Conservation (phyloP, 2,329 filamentous ascomycete species). For the Pseudohalonectria lignicola region DNA sequence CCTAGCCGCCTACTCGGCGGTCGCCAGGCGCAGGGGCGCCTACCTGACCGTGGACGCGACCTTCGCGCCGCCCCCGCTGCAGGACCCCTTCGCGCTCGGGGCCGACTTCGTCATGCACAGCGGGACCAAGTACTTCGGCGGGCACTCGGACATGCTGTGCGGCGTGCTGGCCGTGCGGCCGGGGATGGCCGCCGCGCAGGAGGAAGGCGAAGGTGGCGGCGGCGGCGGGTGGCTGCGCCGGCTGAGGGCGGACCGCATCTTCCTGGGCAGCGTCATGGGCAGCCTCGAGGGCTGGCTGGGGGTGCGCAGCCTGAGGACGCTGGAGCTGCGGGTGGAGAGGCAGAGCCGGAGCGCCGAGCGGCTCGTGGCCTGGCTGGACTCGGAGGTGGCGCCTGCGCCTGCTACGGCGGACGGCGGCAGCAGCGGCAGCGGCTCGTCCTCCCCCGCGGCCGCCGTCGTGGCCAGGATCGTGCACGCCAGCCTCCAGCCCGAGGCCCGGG, state of each 20-base stretch:
- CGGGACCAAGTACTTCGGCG: slow-evolving; percentile 93
- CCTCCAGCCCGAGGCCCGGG: slow-evolving; percentile 54
- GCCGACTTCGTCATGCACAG: slow-evolving; percentile 86
- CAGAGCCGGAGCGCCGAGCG: slow-evolving; percentile 61
- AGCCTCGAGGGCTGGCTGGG: slow-evolving; percentile 89
- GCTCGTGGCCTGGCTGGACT: slow-evolving; percentile 63
- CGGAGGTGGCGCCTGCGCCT: slow-evolving; percentile 32
- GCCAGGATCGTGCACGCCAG: slow-evolving; percentile 47
- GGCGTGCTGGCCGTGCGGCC: slow-evolving; percentile 64
- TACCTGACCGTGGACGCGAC: slow-evolving; percentile 80
- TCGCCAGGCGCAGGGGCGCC: slow-evolving; percentile 63
- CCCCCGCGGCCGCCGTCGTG: slow-evolving; percentile 11
- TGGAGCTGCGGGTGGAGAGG: slow-evolving; percentile 70
- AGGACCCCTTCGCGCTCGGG: slow-evolving; percentile 72
- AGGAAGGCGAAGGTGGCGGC: slow-evolving; percentile 16
- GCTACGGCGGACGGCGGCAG: too few relatives aligned
- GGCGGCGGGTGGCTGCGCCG: slow-evolving; percentile 41
- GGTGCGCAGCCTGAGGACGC: slow-evolving; percentile 71
- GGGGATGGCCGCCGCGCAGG: slow-evolving; percentile 14
- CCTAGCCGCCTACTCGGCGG: slow-evolving; percentile 58
- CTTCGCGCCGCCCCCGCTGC: slow-evolving; percentile 81
- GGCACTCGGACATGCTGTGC: slow-evolving; percentile 87
- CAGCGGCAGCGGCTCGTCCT: slow-evolving; percentile 6
- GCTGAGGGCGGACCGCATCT: slow-evolving; percentile 59
- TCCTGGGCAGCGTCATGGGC: slow-evolving; percentile 76